These are phyloP conservation scores for Skeletonema tropicum DNA, from an alignment of 108 stramenopile genomes.

Conservation along the genomic window DNA sequence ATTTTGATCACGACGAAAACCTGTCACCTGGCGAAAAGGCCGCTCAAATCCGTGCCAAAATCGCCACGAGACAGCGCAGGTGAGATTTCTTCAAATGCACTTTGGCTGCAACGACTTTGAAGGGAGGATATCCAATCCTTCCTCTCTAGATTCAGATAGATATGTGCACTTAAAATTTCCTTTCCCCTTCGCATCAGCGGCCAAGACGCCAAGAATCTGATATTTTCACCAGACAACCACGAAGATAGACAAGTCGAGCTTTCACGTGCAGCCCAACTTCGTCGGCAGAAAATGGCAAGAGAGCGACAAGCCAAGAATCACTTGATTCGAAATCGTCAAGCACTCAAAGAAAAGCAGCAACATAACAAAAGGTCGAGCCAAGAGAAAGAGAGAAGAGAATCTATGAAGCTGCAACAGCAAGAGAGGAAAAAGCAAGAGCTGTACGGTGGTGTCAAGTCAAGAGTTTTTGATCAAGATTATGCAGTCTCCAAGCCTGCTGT, in stretches of 20 bases:
- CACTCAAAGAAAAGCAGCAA: slow-evolving; percentile 33
- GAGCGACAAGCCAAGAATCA: slow-evolving; percentile 22
- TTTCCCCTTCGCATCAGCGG: slow-evolving; percentile 5
- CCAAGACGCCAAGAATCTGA: slow-evolving; percentile 36
- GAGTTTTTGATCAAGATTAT: slow-evolving; percentile 10
- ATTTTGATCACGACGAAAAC: slow-evolving; percentile 20
- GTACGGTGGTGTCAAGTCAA: slow-evolving; percentile 37
- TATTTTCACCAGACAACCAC: slow-evolving; percentile 17
- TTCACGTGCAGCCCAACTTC: slow-evolving; percentile 16
- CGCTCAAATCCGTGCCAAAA: too few species aligned
- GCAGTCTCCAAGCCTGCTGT: not conserved
- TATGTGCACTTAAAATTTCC: too few species aligned
- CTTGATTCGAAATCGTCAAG: slow-evolving; percentile 31
- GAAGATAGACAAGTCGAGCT: slow-evolving; percentile 15
- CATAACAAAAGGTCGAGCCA: slow-evolving; percentile 23
- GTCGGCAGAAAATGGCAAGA: slow-evolving; percentile 4
- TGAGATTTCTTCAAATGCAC: not conserved
- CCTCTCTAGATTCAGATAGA: too few species aligned
- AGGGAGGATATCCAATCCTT: not conserved
- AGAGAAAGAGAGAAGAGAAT: slow-evolving; percentile 34
- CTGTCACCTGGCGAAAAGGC: slow-evolving; percentile 34
- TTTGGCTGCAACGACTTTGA: too few species aligned
- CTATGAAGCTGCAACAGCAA: slow-evolving; percentile 18
- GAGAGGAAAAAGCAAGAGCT: slow-evolving; percentile 45
- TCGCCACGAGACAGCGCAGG: slow-evolving; percentile 38